A percentile compares a stretch with the other conserved stretches of the same genome.
These are phyloP conservation scores for Microcera coccophila DNA, from an alignment of 2,329 filamentous ascomycete genomes.

Conservation along the genomic window DNA sequence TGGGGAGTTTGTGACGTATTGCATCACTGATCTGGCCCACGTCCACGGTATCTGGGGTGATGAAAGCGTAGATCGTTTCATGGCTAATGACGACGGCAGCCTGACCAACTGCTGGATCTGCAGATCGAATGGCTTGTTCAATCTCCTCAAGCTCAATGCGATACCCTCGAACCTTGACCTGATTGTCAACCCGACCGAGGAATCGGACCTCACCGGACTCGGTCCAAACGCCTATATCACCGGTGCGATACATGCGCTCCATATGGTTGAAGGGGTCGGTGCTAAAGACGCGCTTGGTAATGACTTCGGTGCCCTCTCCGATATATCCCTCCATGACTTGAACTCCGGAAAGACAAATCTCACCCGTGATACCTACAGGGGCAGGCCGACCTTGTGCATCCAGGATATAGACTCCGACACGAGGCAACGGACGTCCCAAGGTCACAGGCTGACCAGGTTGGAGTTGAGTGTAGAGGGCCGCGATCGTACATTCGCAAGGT, in stretches of 20 bases:
- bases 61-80: not conserved
- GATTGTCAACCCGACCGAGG: not conserved
- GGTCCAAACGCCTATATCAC: not conserved
- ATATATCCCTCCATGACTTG: not conserved
- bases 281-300: not conserved
- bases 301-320: not conserved
- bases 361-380: not conserved
- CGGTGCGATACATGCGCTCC: not conserved
- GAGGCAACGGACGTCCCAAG: not conserved
- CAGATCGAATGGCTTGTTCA: not conserved
- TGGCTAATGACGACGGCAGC: not conserved
- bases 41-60: not conserved
- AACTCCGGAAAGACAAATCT: not conserved
- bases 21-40: not conserved
- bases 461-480: not conserved
- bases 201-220: not conserved
- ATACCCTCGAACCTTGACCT: conserved; percentile 1
- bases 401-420: conserved; percentile 1
- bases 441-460: not conserved
- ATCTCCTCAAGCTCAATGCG: not conserved
- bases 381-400: not conserved
- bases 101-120: not conserved
- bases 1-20: not conserved
- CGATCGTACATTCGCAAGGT: conserved; percentile 1
- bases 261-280: not conserved